These are phyloP conservation scores for Sambucus nigra DNA, from an alignment of 129 eudicot genomes.

Conservation along the genomic window DNA sequence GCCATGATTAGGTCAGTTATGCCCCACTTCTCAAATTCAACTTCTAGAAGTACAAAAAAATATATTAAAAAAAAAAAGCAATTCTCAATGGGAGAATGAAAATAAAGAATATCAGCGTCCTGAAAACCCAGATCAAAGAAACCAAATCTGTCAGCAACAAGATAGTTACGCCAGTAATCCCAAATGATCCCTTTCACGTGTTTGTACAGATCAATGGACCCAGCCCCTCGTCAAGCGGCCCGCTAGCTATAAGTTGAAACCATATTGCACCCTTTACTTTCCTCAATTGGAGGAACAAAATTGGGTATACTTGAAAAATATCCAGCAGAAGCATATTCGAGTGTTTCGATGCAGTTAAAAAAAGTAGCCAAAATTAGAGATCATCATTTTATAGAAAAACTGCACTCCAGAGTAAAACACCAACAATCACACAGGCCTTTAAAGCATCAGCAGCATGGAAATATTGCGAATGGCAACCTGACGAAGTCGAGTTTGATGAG, in stretches of 20 bases:
- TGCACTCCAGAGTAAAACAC: slow-evolving; percentile 23
- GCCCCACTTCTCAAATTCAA: background rate
- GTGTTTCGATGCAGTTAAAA: slow-evolving; percentile 10
- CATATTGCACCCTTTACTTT: slow-evolving; percentile 12
- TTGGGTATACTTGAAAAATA: slow-evolving; percentile 21
- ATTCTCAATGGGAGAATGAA: too few relatives aligned
- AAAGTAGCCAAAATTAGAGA: background rate
- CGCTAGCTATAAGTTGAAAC: slow-evolving; percentile 8
- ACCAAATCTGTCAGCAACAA: background rate
- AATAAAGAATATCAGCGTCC: too few relatives aligned
- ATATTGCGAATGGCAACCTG: slow-evolving; percentile 26
- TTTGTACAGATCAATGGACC: slow-evolving; percentile 32
- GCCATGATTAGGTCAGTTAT: too few relatives aligned
- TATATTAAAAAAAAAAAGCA: background rate
- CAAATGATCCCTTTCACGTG: slow-evolving; percentile 6
- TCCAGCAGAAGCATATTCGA: slow-evolving; percentile 4
- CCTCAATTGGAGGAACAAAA: slow-evolving; percentile 29
- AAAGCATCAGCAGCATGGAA: slow-evolving; percentile 9
- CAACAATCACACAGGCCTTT: slow-evolving; percentile 13
- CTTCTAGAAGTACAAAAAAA: background rate
- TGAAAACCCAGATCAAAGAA: background rate
- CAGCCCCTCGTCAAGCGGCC: slow-evolving; percentile 7
- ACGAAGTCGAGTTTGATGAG: slow-evolving; percentile 54
- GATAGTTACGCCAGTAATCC: slow-evolving; percentile 11
- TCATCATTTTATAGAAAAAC: slow-evolving; percentile 27